Conservation (phyloP, 2,329 filamentous ascomycete species). For the Venturia oleaginea region DNA sequence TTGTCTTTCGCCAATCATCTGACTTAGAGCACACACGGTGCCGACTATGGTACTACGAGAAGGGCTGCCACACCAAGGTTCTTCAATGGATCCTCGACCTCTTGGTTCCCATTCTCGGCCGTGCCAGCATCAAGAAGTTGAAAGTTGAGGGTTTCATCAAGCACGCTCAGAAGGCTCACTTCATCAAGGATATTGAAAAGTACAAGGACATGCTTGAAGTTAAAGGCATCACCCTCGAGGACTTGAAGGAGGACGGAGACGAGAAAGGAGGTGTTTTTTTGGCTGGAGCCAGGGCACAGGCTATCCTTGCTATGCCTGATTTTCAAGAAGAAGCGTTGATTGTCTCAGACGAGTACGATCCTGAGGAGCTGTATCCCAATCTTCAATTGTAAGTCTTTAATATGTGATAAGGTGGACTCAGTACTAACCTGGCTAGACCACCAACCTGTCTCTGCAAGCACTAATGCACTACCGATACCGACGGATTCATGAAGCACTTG, state of each 20-base stretch:
- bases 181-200: not conserved
- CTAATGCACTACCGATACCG: not conserved
- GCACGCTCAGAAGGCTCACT: not conserved
- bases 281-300: not conserved
- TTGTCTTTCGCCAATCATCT: not conserved
- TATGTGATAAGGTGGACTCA: not conserved
- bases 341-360: not conserved
- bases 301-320: not conserved
- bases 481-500: not conserved
- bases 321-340: not conserved
- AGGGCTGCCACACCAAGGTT: slow-evolving; percentile 1
- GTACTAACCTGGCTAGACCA: not conserved
- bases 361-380: not conserved
- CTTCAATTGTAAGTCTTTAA: not conserved
- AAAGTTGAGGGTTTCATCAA: slow-evolving; percentile 1
- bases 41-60: not conserved
- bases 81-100: not conserved
- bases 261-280: slow-evolving; percentile 1
- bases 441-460: slow-evolving; percentile 2
- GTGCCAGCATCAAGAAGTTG: not conserved
- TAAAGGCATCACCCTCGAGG: not conserved
- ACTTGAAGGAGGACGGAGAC: not conserved
- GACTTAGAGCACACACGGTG: not conserved
- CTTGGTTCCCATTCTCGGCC: not conserved
- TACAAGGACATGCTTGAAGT: not conserved